Evolutionary conservation across 768 basidiomycete species (phyloP), one percentile per base, ranked within the genome.

Genomic region (Agaricus sinodeliciosus): DNA sequence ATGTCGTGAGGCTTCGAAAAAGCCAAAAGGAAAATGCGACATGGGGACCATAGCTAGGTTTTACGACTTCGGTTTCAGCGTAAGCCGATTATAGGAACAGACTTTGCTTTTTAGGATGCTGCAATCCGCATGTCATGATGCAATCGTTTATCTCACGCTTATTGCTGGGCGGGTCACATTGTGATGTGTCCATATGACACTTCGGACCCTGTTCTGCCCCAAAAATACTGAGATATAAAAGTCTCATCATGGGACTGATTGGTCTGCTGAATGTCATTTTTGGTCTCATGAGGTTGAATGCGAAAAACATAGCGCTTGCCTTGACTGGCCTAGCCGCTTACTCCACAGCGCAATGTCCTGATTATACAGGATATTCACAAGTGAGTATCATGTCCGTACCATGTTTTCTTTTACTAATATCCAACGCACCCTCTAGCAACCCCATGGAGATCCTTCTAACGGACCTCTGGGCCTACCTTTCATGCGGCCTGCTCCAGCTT

Each of bases 401-500:
- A 31, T 31, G 2, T 3, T 31, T 31, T 5, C 1, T 11, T 8
- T 31, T 11, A 22, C 3, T 22, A 4, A 31, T 8, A 3, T 3
- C 7, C 11, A 31, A 31, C 31, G 8, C 8, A 31, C 31, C 31
- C 41, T 43, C 25, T 52, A 86, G 84, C 69, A 55, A 12, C 77
- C 82, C 26, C 87, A 87, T 61, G 84, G 80, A 2, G 73, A 73
- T 34, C 70, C 70, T 35, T 88, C 86, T 2, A 62, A 66, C 5
- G 87, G 87, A 11, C 76, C 80, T 19, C 66, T 89, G 55, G 72
- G 69, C 3, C 66, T 89, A 53, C 87, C 88, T 12, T 85, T 71
- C 63, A 90, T 90, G 87, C 72, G 87, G 26, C 87, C 86, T 28
- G 70, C 71, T 40, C 79, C 78, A 28, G 77, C 70, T 18, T 90